Evolutionary conservation across 2,329 filamentous ascomycete genomes (phyloP).

Genomic region (Paecilomyces dactylethromorphus): DNA sequence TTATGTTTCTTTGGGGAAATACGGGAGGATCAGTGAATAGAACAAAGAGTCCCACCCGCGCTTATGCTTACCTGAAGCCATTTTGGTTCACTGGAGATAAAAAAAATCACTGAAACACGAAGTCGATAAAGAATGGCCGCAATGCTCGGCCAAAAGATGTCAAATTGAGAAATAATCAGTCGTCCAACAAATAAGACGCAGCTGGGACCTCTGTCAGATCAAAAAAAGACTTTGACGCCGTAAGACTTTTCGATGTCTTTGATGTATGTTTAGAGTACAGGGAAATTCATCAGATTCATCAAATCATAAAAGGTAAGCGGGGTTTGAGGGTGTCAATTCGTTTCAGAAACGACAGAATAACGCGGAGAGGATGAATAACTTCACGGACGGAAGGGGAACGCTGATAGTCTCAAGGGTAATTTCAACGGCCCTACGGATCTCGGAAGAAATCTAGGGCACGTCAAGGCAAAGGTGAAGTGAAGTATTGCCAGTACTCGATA

Average conservation of each 20-base stretch:
- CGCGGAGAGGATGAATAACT: neutral
- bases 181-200: neutral
- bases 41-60: neutral
- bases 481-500: conserved; percentile 1
- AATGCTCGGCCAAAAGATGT: neutral
- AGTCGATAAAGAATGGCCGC: neutral
- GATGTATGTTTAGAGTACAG: conserved; percentile 13
- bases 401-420: neutral
- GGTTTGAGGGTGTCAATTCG: neutral
- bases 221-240: conserved; percentile 1
- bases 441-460: neutral
- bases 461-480: neutral
- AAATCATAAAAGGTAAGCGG: conserved; percentile 26
- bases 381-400: neutral
- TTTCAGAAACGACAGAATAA: neutral
- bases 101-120: neutral
- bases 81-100: conserved; percentile 5
- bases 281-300: conserved; percentile 35
- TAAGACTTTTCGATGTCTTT: conserved; percentile 7
- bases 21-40: neutral
- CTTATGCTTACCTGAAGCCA: conserved; percentile 17
- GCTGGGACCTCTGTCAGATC: neutral
- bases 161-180: neutral
- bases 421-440: neutral
- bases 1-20: neutral